Conservation (phyloP, 768 basidiomycete species). For the Lactifluus subvellereus region DNA sequence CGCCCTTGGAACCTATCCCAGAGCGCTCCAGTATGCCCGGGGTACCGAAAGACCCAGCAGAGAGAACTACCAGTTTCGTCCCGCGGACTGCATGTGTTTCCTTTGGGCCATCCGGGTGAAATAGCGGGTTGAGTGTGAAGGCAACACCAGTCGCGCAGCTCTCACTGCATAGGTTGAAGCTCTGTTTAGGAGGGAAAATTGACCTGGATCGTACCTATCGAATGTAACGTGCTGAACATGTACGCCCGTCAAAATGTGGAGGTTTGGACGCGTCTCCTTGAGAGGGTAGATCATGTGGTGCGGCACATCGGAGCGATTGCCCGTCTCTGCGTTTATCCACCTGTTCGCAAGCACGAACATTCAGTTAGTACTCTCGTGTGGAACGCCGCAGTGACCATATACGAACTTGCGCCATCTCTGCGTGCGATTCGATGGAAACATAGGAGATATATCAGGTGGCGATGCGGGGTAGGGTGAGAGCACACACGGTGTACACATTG, state of each 20-base stretch:
- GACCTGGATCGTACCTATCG: conserved; percentile 29
- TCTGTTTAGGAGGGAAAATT: neutral
- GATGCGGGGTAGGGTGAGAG: no score
- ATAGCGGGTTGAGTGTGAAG: conserved; percentile 29
- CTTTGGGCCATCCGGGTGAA: conserved; percentile 23
- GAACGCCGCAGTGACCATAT: neutral
- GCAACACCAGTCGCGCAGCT: conserved; percentile 37
- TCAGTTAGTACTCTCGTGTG: neutral
- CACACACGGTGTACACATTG: conserved; percentile 29
- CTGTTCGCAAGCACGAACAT: conserved; percentile 31
- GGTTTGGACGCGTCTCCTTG: conserved; percentile 30
- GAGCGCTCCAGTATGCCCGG: conserved; percentile 52
- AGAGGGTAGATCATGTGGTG: conserved; percentile 35
- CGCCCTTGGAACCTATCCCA: conserved; percentile 34
- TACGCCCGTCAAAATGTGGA: conserved; percentile 32
- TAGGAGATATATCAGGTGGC: neutral
- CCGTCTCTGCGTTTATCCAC: conserved; percentile 47
- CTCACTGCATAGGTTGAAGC: conserved; percentile 25
- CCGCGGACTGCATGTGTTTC: conserved; percentile 28
- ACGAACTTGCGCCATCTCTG: conserved; percentile 53
- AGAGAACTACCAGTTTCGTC: conserved; percentile 35
- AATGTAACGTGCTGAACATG: conserved; percentile 34
- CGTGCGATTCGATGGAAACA: conserved; percentile 7
- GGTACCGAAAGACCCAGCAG: conserved; percentile 39
- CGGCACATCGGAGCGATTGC: conserved; percentile 51